These are phyloP conservation scores for Entamoeba invadens DNA, from an alignment of 208 protist genomes.

Conservation along the genomic window DNA sequence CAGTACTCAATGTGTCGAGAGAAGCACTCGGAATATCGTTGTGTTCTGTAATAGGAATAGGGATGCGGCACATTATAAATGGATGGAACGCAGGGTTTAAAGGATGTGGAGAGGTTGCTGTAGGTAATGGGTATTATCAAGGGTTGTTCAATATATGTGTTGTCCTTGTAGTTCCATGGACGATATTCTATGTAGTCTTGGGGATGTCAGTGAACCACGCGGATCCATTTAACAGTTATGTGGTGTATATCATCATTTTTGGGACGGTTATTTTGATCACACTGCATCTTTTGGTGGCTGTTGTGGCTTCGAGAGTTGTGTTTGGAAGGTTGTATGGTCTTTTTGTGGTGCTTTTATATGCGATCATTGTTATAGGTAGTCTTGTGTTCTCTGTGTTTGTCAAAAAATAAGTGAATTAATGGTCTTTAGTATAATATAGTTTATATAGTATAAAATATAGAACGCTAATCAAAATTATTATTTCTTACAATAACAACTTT, in stretches of 20 bases:
- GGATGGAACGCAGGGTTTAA: not conserved
- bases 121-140: not conserved
- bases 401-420: too few relatives aligned
- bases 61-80: not conserved
- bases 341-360: not conserved
- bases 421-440: too few relatives aligned
- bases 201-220: not conserved
- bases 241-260: not conserved
- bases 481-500: too few relatives aligned
- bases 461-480: too few relatives aligned
- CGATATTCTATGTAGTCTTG: not conserved
- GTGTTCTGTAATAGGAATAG: not conserved
- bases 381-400: too few relatives aligned
- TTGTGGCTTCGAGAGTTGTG: not conserved
- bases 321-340: not conserved
- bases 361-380: too few relatives aligned
- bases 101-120: not conserved
- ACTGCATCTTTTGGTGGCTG: not conserved
- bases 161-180: not conserved
- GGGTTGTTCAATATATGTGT: not conserved
- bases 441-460: too few relatives aligned
- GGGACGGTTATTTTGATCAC: not conserved
- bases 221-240: not conserved
- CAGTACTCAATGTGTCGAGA: not conserved
- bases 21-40: not conserved